Conservation (phyloP, 352 stramenopile genomes). For the Albugo laibachii region DNA sequence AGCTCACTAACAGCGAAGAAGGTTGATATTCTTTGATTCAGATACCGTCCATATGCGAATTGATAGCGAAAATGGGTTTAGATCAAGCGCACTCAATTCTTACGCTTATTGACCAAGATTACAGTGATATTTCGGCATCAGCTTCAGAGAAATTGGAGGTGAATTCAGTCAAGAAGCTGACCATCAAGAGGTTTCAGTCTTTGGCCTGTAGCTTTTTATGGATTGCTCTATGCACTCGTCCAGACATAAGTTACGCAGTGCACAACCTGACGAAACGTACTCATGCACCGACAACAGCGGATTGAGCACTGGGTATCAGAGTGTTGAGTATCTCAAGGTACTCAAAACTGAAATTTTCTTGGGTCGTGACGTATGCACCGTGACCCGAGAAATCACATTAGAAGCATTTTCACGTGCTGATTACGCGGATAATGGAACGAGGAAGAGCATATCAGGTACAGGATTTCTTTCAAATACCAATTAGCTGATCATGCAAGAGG, state of each 20-base stretch:
- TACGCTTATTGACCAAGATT: constrained; percentile 3
- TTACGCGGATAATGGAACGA: constrained; percentile 5
- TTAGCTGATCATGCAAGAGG: constrained; percentile 6
- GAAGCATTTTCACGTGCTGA: constrained; percentile 8
- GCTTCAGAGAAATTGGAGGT: constrained; percentile 3
- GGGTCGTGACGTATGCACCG: neutral
- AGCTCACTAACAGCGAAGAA: constrained; percentile 1
- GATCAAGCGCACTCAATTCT: constrained; percentile 7
- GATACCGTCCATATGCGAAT: constrained; percentile 6
- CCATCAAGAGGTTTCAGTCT: constrained; percentile 12
- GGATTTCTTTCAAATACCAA: constrained; percentile 3
- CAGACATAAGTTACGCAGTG: constrained; percentile 13
- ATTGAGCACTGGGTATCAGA: constrained; percentile 3
- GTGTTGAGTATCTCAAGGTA: constrained; percentile 11
- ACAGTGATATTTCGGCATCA: neutral
- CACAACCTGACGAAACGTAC: constrained; percentile 5
- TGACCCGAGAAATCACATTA: neutral
- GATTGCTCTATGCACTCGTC: constrained; percentile 10
- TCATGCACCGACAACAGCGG: constrained; percentile 2
- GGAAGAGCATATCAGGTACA: constrained; percentile 8
- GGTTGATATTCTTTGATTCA: constrained; percentile 9
- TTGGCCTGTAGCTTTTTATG: constrained; percentile 15
- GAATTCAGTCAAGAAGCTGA: constrained; percentile 4
- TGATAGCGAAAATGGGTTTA: constrained; percentile 8
- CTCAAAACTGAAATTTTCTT: constrained; percentile 5